Conservation (phyloP, 805 yeast species). For the Scheffersomyces coipomensis region DNA sequence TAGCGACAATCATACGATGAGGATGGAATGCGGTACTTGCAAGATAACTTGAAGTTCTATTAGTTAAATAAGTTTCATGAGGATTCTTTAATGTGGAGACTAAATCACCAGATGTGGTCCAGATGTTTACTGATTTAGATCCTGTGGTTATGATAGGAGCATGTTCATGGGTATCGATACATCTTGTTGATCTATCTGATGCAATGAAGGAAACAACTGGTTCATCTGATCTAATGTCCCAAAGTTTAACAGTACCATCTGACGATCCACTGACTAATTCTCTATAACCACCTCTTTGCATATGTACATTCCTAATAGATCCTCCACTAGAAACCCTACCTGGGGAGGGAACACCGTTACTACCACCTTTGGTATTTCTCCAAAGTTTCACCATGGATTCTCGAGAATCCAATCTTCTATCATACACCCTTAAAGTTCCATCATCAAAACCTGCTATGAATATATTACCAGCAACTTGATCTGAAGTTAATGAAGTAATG, state of each 20-base stretch:
- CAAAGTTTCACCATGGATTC: slow-evolving; percentile 85
- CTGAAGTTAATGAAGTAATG: slow-evolving; percentile 88
- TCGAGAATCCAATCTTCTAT: slow-evolving; percentile 78
- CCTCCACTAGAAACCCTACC: slow-evolving; percentile 18
- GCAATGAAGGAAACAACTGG: slow-evolving; percentile 71
- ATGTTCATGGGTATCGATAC: slow-evolving; percentile 88
- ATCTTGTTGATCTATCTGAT: slow-evolving; percentile 52
- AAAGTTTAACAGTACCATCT: slow-evolving; percentile 79
- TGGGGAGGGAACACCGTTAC: not conserved
- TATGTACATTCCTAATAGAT: slow-evolving; percentile 74
- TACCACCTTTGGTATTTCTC: slow-evolving; percentile 40
- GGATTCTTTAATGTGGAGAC: slow-evolving; percentile 60
- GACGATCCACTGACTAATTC: slow-evolving; percentile 82
- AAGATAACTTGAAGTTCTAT: slow-evolving; percentile 51
- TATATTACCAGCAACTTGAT: slow-evolving; percentile 90
- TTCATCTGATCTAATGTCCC: slow-evolving; percentile 81
- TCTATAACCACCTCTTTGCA: slow-evolving; percentile 96
- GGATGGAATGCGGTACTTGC: slow-evolving; percentile 82
- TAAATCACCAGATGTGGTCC: slow-evolving; percentile 82
- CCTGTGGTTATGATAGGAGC: slow-evolving; percentile 94
- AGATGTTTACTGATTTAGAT: slow-evolving; percentile 70
- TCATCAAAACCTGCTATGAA: slow-evolving; percentile 92
- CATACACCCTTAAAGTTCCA: slow-evolving; percentile 85
- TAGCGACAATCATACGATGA: slow-evolving; percentile 90
- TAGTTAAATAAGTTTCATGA: slow-evolving; percentile 41